Percentiles rank a stretch among this genome's conserved stretches.
phyloP scores from a whole-genome alignment of 352 stramenopile genomes.

The Phytophthora rubi region DNA sequence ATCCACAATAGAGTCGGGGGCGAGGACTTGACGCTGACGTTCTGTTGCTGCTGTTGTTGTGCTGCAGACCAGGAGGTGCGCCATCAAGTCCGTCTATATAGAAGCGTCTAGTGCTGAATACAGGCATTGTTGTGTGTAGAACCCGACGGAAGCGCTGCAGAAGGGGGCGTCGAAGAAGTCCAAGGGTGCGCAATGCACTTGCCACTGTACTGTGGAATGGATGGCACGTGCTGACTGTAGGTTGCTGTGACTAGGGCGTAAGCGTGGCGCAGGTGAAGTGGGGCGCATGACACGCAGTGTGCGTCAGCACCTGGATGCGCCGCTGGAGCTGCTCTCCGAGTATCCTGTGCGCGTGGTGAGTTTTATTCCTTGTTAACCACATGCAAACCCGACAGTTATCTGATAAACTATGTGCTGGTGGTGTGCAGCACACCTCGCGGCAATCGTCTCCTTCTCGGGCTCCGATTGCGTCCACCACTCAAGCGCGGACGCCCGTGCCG shows the following conservation, averaged over 20 bases:
- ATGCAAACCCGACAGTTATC: background rate
- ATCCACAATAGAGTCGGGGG: background rate
- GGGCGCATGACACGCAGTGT: slow-evolving; percentile 82
- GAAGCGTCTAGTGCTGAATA: background rate
- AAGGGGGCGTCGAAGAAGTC: slow-evolving; percentile 72
- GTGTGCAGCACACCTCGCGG: slow-evolving; percentile 35
- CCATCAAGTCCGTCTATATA: background rate
- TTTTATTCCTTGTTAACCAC: background rate
- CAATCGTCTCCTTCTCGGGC: slow-evolving; percentile 33
- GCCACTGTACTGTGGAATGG: background rate
- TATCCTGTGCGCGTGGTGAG: slow-evolving; percentile 58
- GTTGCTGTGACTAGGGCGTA: slow-evolving; percentile 52
- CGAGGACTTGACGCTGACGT: slow-evolving; percentile 10
- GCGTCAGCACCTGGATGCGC: slow-evolving; percentile 76
- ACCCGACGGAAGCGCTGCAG: slow-evolving; percentile 70
- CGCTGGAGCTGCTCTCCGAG: slow-evolving; percentile 74
- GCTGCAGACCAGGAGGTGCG: slow-evolving; percentile 59
- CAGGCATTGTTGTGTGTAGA: slow-evolving; percentile 26
- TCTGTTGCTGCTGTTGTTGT: slow-evolving; percentile 17
- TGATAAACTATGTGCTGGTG: slow-evolving; percentile 3
- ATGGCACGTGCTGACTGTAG: slow-evolving; percentile 2
- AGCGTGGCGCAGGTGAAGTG: slow-evolving; percentile 59
- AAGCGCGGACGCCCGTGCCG: slow-evolving; percentile 18
- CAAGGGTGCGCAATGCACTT: slow-evolving; percentile 48
- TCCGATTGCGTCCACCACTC: slow-evolving; percentile 7